Evolutionary conservation across 2,329 filamentous ascomycete species (phyloP).

Genomic region (Fusarium virguliforme): DNA sequence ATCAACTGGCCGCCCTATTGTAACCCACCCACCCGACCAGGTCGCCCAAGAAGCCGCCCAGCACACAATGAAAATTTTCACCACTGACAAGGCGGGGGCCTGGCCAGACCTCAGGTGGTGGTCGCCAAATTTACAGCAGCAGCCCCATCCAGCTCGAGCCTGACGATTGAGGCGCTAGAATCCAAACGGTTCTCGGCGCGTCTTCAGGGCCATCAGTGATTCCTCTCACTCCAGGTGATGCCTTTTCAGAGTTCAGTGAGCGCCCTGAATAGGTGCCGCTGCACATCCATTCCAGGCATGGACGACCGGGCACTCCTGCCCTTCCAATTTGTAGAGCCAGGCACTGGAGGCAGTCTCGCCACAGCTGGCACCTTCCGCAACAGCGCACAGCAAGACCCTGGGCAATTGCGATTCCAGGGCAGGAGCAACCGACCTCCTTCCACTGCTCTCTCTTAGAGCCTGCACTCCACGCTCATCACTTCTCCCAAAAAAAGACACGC

Average conservation of each 20-base stretch:
- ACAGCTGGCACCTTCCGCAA: slow-evolving; percentile 12
- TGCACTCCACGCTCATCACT: slow-evolving; percentile 28
- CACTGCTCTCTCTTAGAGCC: slow-evolving; percentile 2
- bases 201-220: slow-evolving; percentile 18
- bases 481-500: slow-evolving; percentile 14
- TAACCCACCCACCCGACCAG: slow-evolving; percentile 21
- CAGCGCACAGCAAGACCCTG: slow-evolving; percentile 3
- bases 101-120: slow-evolving; percentile 13
- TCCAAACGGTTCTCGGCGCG: slow-evolving; percentile 6
- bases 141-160: slow-evolving; percentile 5
- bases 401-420: slow-evolving; percentile 11
- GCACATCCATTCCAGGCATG: slow-evolving; percentile 8
- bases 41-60: slow-evolving; percentile 29
- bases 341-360: slow-evolving; percentile 2
- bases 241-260: slow-evolving; percentile 13
- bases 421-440: slow-evolving; percentile 17
- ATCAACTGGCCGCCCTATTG: slow-evolving; percentile 26
- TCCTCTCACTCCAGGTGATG: not conserved
- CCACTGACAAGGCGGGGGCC: slow-evolving; percentile 35
- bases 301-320: not conserved
- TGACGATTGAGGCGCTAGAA: slow-evolving; percentile 8
- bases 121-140: slow-evolving; percentile 28
- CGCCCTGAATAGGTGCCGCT: slow-evolving; percentile 3
- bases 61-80: slow-evolving; percentile 37
- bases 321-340: slow-evolving; percentile 5